phyloP scores from a whole-genome alignment of 306 rosid genomes.

The Macrotyloma uniflorum region DNA sequence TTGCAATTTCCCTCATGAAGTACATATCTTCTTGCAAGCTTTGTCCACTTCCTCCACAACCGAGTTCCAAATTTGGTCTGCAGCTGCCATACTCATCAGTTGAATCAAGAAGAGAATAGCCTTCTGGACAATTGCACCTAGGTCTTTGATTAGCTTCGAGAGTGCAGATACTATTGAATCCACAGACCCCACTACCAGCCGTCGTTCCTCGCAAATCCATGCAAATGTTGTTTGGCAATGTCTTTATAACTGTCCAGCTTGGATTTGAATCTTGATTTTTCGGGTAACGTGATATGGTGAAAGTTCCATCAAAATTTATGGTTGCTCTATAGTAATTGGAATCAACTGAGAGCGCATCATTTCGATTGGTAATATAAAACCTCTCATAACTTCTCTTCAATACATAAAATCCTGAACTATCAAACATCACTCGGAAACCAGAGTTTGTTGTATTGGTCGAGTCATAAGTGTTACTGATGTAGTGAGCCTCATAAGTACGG shows the following conservation, averaged over 20 bases:
- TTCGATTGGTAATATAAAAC: not conserved
- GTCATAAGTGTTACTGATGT: not conserved
- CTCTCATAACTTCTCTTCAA: conserved; percentile 20
- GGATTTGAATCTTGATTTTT: not conserved
- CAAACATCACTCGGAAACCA: conserved; percentile 45
- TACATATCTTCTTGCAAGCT: not conserved
- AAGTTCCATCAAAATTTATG: conserved; percentile 52
- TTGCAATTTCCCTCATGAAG: not conserved
- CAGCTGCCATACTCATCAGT: conserved; percentile 11
- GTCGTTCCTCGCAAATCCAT: not conserved
- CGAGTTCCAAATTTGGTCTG: conserved; percentile 19
- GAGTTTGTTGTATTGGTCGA: not conserved
- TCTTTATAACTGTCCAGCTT: conserved; percentile 21
- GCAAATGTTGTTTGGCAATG: conserved; percentile 36
- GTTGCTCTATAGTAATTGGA: conserved; percentile 47
- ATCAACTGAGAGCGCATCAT: not conserved
- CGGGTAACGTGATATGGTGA: conserved; percentile 38
- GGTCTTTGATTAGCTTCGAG: conserved; percentile 28
- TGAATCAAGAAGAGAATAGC: conserved; percentile 32
- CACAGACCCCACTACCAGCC: conserved; percentile 43
- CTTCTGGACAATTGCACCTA: conserved; percentile 10
- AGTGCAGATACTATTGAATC: conserved; percentile 52
- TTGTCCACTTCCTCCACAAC: not conserved
- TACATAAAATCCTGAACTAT: conserved; percentile 46
- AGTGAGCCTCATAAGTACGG: not conserved